These are phyloP conservation scores for Amanita thiersii DNA, from an alignment of 768 basidiomycete species.

Conservation along the genomic window DNA sequence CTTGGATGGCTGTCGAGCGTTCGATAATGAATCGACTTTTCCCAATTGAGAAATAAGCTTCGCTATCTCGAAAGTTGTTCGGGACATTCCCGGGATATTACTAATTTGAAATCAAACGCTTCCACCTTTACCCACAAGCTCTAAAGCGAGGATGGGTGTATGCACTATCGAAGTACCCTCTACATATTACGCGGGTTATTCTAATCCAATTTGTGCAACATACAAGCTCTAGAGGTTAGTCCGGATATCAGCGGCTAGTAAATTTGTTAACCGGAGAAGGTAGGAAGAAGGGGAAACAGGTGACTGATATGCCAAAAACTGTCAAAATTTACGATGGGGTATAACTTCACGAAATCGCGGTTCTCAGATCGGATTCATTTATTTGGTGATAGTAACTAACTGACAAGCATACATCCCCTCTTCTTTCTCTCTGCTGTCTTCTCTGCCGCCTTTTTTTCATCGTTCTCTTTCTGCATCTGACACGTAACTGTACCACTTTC, in stretches of 20 bases:
- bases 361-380: conserved; percentile 4
- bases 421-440: conserved; percentile 5
- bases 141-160: too few species aligned
- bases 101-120: too few species aligned
- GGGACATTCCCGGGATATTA: too few species aligned
- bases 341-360: conserved; percentile 2
- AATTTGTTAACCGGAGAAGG: not conserved
- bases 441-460: conserved; percentile 2
- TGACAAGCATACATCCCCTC: conserved; percentile 1
- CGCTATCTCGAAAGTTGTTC: too few species aligned
- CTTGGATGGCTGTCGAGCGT: not conserved
- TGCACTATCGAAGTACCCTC: too few species aligned
- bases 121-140: too few species aligned
- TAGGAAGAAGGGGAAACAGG: not conserved
- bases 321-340: conserved; percentile 2
- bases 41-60: too few species aligned
- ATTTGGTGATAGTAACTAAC: conserved; percentile 4
- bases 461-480: conserved; percentile 1
- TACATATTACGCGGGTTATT: too few species aligned
- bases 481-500: conserved; percentile 5
- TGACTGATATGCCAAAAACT: not conserved
- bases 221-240: too few species aligned
- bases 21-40: too few species aligned
- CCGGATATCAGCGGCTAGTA: too few species aligned
- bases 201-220: too few species aligned